Evolutionary conservation across 805 yeast species (phyloP), one percentile per base, ranked within the genome.

Genomic region (Teunomyces atbi): DNA sequence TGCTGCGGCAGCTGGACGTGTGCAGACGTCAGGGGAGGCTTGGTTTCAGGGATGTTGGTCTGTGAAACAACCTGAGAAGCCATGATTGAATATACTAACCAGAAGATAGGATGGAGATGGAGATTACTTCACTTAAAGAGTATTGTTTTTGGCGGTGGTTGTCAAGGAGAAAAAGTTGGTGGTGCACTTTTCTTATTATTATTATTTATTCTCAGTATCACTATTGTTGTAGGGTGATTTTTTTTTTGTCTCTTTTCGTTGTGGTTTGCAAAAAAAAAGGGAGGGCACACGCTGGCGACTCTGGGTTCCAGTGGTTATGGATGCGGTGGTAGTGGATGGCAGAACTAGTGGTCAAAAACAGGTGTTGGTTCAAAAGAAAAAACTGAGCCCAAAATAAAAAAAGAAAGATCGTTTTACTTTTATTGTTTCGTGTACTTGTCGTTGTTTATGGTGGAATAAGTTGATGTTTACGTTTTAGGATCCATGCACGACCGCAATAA

Each of bases 401-500:
- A 21, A 36, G 23, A 19, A 36, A 36, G 26, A 30, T 30, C 33
- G 33, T 30, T 30, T 30, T 36, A 12, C 27, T 36, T 20, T 36
- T 20, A 20, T 21, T 36, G 39, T 19, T 36, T 36, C 39, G 39
- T 36, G 39, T 36, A 19, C 23, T 36, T 36, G 28, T 36, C 39
- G 39, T 36, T 36, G 39, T 36, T 44, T 43, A 41, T 34, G 38
- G 43, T 45, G 44, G 47, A 41, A 28, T 30, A 23, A 23, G 42
- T 33, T 34, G 41, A 35, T 45, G 48, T 45, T 45, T 45, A 45
- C 48, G 30, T 45, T 45, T 40, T 40, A 26, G 44, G 36, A 13
- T 6, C 18, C 8, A 34, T 15, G 33, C 42, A 40, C 42, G 35
- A 40, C 42, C 33, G 18, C 27, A 29, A 18, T 38, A 27, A 23